Conservation (phyloP, 371 early-diverging fungal species). For the Actinomortierella wolfii region DNA sequence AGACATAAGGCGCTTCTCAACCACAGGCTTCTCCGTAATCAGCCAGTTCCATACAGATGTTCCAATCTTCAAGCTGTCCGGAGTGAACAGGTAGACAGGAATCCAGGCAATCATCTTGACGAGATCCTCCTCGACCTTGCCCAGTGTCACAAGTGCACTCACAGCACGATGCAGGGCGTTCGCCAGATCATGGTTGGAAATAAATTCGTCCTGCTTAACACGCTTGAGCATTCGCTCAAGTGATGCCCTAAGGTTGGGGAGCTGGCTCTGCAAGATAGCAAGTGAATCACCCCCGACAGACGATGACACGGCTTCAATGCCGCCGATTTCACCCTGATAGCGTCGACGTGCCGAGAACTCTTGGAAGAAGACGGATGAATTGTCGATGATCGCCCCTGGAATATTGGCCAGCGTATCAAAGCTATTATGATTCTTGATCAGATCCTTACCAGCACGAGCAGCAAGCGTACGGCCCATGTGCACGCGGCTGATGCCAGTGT, state of each 20-base stretch:
- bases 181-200: slow-evolving; percentile 56
- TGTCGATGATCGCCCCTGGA: slow-evolving; percentile 53
- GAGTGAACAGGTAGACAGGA: slow-evolving; percentile 83
- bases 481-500: slow-evolving; percentile 53
- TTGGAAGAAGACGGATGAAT: slow-evolving; percentile 62
- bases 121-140: slow-evolving; percentile 68
- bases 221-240: slow-evolving; percentile 48
- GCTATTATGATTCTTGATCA: slow-evolving; percentile 53
- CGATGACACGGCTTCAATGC: slow-evolving; percentile 48
- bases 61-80: slow-evolving; percentile 78
- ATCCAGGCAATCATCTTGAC: slow-evolving; percentile 83
- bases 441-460: slow-evolving; percentile 67
- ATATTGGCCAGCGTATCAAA: slow-evolving; percentile 52
- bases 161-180: slow-evolving; percentile 60
- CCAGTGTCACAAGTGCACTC: slow-evolving; percentile 27
- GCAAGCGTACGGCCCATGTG: slow-evolving; percentile 81
- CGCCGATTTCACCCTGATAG: slow-evolving; percentile 65
- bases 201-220: slow-evolving; percentile 48
- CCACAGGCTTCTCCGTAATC: slow-evolving; percentile 74
- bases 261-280: slow-evolving; percentile 36
- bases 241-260: slow-evolving; percentile 48
- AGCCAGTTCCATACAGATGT: slow-evolving; percentile 89
- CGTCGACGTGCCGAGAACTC: slow-evolving; percentile 61
- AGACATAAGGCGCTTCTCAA: slow-evolving; percentile 77
- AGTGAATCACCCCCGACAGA: slow-evolving; percentile 2